A percentile compares a stretch with the other conserved stretches of the same genome.
Conservation (phyloP, 345 rosid genomes). For the Acer yangbiense region DNA sequence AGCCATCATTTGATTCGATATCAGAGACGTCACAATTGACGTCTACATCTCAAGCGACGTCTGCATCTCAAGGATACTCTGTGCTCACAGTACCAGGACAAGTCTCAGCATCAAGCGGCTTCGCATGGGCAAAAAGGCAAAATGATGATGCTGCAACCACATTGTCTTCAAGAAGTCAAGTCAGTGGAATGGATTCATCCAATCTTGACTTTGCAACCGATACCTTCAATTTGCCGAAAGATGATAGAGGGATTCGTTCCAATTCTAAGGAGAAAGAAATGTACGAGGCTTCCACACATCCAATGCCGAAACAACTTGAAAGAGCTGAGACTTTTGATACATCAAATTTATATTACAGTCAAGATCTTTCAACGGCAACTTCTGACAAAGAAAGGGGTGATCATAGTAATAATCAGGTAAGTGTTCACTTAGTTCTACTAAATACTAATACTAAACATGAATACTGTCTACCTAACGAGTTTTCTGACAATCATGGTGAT, state of each 20-base stretch:
- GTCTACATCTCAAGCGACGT: slow-evolving; percentile 28
- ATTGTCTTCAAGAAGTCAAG: slow-evolving; percentile 49
- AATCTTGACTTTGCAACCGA: slow-evolving; percentile 45
- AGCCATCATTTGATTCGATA: slow-evolving; percentile 28
- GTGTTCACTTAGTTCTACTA: background rate
- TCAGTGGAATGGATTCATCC: slow-evolving; percentile 43
- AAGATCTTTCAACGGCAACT: slow-evolving; percentile 11
- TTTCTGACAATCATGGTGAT: background rate
- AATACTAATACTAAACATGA: background rate
- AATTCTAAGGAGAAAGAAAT: slow-evolving; percentile 2
- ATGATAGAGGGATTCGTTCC: slow-evolving; percentile 16
- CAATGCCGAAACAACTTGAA: slow-evolving; percentile 13
- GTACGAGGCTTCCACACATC: slow-evolving; percentile 4
- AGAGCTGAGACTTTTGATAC: slow-evolving; percentile 37
- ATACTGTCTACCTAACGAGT: background rate
- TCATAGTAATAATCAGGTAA: slow-evolving; percentile 36
- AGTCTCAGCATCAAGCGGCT: slow-evolving; percentile 50
- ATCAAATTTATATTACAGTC: slow-evolving; percentile 29
- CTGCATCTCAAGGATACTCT: slow-evolving; percentile 39
- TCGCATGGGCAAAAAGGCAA: slow-evolving; percentile 55
- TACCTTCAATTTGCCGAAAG: slow-evolving; percentile 29
- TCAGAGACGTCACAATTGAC: slow-evolving; percentile 35
- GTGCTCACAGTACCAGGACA: slow-evolving; percentile 40
- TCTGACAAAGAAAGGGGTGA: slow-evolving; percentile 18
- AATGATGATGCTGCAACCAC: slow-evolving; percentile 51